Evolutionary conservation across 225 moss, liverwort and hornwort genomes (phyloP), one percentile per base, ranked within the genome.

Genomic region (Climacium dendroides): DNA sequence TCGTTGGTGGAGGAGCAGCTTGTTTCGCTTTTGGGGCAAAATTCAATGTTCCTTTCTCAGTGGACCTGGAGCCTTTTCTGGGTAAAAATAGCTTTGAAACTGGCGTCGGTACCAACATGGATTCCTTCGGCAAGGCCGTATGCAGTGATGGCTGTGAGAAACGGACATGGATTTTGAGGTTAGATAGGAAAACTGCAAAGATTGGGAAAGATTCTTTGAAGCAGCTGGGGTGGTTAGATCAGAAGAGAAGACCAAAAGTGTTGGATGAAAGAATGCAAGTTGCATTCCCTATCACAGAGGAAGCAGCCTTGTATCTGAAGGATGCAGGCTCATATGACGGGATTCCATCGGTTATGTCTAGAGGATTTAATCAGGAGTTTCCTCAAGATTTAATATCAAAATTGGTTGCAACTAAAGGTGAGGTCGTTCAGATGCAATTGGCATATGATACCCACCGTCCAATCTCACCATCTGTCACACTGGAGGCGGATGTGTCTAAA

Each of bases 1-100:
- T 96, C 25, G 89, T 96, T 59, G 98, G 96, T 82, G 98, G 98
- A 76, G 98, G 98, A 66, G 96, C 96, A 89, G 94, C 95, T 87
- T 98, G 96, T 82, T 98, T 96, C 89, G 98, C 98, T 5, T 96
- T 96, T 88, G 98, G 98, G 53, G 94, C 98, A 37, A 92, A 91
- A 60, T 96, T 96, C 83, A 96, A 95, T 85, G 70, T 88, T 79
- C 94, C 96, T 18, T 92, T 96, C 82, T 82, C 83, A 48, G 88
- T 96, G 55, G 90, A 92, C 41, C 77, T 98, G 90, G 89, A 90
- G 86, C 85, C 91, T 35, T 48, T 93, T 70, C 41, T 93, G 73
- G 43, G 74, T 63, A 69, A 43, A 84, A 78, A 34, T 73, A 88
- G 45, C 65, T 74, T 55, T 74, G 62, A 35, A 32, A 35, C 48